Evolutionary conservation across 139 green algal genomes (phyloP).

Genomic region (Chlamydomonas sphaeroides): DNA sequence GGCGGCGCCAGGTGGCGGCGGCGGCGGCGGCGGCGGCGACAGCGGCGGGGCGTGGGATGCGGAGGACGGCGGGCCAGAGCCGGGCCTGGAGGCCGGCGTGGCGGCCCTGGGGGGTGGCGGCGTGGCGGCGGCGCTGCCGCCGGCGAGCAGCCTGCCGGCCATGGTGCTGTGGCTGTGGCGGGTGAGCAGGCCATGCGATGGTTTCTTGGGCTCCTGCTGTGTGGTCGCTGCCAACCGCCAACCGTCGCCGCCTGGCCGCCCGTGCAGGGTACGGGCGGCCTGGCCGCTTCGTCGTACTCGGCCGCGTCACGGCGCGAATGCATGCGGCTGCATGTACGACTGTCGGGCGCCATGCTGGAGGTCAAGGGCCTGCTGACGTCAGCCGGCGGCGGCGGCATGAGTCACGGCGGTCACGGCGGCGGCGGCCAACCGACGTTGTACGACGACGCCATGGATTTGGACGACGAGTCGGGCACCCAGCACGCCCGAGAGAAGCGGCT

Average conservation of each 20-base stretch:
- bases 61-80: background rate
- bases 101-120: too few relatives aligned
- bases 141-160: background rate
- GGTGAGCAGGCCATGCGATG: background rate
- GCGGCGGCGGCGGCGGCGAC: too few relatives aligned
- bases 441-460: background rate
- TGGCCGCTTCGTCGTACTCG: background rate
- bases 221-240: too few relatives aligned
- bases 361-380: background rate
- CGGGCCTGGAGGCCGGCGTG: background rate
- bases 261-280: slow-evolving; percentile 14
- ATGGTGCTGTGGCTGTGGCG: slow-evolving; percentile 29
- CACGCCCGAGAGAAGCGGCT: background rate
- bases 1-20: background rate
- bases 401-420: too few relatives aligned
- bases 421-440: too few relatives aligned
- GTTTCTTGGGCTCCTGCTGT: too few relatives aligned
- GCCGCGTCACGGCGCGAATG: background rate
- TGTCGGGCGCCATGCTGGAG: slow-evolving; percentile 11
- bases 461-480: background rate
- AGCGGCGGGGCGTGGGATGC: background rate
- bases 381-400: too few relatives aligned
- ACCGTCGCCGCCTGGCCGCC: too few relatives aligned
- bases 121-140: background rate
- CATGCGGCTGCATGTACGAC: slow-evolving; percentile 6